A percentile compares a stretch with the other conserved stretches of the same genome.
These are phyloP conservation scores for Apophysomyces sp. DNA, from an alignment of 371 early-diverging fungal genomes.

Conservation along the genomic window DNA sequence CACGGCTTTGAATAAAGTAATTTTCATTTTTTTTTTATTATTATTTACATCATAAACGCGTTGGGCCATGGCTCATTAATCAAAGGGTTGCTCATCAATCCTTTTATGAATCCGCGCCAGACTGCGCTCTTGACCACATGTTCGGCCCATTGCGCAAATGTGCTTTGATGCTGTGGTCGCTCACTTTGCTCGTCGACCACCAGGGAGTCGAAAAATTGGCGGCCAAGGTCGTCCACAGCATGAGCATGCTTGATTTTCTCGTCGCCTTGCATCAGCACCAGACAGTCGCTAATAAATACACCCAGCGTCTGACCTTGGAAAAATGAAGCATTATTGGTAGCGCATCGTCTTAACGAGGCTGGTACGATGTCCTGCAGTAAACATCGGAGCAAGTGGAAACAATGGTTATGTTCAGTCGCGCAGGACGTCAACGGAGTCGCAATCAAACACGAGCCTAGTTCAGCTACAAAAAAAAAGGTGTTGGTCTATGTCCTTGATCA, in stretches of 20 bases:
- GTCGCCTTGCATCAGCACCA: slow-evolving; percentile 30
- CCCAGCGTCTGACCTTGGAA: slow-evolving; percentile 55
- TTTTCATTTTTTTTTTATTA: background rate
- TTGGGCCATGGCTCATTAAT: slow-evolving; percentile 49
- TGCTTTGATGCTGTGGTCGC: slow-evolving; percentile 9
- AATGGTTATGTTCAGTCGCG: slow-evolving; percentile 19
- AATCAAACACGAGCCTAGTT: slow-evolving; percentile 46
- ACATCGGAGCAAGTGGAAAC: slow-evolving; percentile 34
- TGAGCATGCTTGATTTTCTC: slow-evolving; percentile 6
- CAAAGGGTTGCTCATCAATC: slow-evolving; percentile 48
- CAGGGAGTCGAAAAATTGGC: slow-evolving; percentile 31
- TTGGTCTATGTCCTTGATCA: background rate
- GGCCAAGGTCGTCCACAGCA: slow-evolving; percentile 25
- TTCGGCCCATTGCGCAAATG: slow-evolving; percentile 32
- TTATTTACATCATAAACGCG: slow-evolving; percentile 27
- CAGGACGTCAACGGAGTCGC: slow-evolving; percentile 35
- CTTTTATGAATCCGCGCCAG: slow-evolving; percentile 51
- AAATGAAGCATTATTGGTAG: slow-evolving; percentile 32
- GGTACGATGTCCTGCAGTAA: slow-evolving; percentile 40
- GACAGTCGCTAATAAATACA: slow-evolving; percentile 48
- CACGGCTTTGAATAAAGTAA: slow-evolving; percentile 26
- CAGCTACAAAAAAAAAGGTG: slow-evolving; percentile 24
- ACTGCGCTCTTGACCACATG: slow-evolving; percentile 33
- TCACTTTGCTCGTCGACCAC: slow-evolving; percentile 21
- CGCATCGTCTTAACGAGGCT: slow-evolving; percentile 18